Evolutionary conservation across 371 early-diverging fungal species (phyloP).

Genomic region (Mucor velutinosus): DNA sequence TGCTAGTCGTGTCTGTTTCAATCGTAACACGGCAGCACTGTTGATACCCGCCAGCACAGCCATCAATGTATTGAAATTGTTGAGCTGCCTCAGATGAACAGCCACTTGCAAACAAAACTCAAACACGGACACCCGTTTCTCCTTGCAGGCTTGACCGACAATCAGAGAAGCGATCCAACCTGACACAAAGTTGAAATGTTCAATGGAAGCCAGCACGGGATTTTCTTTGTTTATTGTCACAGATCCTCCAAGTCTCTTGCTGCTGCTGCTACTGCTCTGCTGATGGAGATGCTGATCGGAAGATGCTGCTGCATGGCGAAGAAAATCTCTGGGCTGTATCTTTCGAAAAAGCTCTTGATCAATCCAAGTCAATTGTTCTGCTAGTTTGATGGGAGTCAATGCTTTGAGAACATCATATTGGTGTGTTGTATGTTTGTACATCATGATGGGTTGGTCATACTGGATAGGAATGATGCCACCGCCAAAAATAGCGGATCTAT

Average conservation of each 20-base stretch:
- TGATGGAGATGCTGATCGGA: conserved; percentile 20
- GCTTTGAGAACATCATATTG: background rate
- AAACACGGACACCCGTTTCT: conserved; percentile 56
- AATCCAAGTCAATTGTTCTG: conserved; percentile 65
- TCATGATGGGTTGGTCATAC: background rate
- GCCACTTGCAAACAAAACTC: conserved; percentile 67
- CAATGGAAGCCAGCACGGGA: conserved; percentile 50
- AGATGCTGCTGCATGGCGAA: conserved; percentile 49
- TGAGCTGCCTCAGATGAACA: conserved; percentile 56
- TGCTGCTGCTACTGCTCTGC: background rate
- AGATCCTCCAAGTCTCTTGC: background rate
- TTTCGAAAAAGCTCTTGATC: conserved; percentile 52
- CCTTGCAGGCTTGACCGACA: conserved; percentile 54
- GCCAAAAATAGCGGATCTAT: background rate
- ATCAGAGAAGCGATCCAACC: conserved; percentile 70
- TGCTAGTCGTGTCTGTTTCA: conserved; percentile 60
- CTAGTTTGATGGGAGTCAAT: conserved; percentile 45
- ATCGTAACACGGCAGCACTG: conserved; percentile 62
- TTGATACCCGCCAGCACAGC: conserved; percentile 76
- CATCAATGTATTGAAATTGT: conserved; percentile 75
- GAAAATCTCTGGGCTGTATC: conserved; percentile 54
- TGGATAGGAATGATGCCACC: background rate
- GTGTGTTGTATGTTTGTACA: background rate
- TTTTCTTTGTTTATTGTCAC: conserved; percentile 7
- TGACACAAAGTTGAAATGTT: conserved; percentile 61